These are phyloP conservation scores for Gymnopus androsaceus DNA, from an alignment of 1,284 basidiomycete genomes.

Conservation along the genomic window DNA sequence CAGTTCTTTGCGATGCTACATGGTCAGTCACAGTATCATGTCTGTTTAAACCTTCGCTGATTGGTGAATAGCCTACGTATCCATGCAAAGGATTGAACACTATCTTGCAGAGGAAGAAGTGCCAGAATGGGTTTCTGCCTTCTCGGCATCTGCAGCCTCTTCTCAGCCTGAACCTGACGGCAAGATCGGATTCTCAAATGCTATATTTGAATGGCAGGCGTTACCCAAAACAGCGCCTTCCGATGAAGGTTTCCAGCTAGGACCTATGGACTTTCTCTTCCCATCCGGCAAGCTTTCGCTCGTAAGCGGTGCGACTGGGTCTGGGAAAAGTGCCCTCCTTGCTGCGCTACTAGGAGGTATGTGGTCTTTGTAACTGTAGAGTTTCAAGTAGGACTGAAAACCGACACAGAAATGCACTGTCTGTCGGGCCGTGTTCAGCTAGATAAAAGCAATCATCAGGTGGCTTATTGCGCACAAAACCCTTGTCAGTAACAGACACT, in stretches of 20 bases:
- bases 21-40: conserved; percentile 39
- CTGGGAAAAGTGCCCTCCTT: conserved; percentile 76
- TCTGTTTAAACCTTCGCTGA: conserved; percentile 10
- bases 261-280: conserved; percentile 60
- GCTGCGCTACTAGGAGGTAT: conserved; percentile 68
- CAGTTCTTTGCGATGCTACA: conserved; percentile 66
- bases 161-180: conserved; percentile 15
- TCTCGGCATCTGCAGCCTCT: conserved; percentile 32
- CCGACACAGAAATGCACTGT: conserved; percentile 65
- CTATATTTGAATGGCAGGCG: conserved; percentile 60
- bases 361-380: conserved; percentile 4
- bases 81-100: conserved; percentile 68
- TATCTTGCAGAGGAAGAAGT: conserved; percentile 68
- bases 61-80: conserved; percentile 55
- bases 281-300: conserved; percentile 63
- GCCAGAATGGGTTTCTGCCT: conserved; percentile 63
- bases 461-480: conserved; percentile 69
- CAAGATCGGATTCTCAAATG: conserved; percentile 54
- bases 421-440: conserved; percentile 59
- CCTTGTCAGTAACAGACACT: conserved; percentile 47
- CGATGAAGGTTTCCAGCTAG: conserved; percentile 48
- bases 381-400: not conserved
- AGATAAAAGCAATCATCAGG: conserved; percentile 62
- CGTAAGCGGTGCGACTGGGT: conserved; percentile 75
- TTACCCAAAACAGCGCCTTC: conserved; percentile 31